Evolutionary conservation across 2,329 filamentous ascomycete species (phyloP).

Genomic region (Cordyceps militaris): DNA sequence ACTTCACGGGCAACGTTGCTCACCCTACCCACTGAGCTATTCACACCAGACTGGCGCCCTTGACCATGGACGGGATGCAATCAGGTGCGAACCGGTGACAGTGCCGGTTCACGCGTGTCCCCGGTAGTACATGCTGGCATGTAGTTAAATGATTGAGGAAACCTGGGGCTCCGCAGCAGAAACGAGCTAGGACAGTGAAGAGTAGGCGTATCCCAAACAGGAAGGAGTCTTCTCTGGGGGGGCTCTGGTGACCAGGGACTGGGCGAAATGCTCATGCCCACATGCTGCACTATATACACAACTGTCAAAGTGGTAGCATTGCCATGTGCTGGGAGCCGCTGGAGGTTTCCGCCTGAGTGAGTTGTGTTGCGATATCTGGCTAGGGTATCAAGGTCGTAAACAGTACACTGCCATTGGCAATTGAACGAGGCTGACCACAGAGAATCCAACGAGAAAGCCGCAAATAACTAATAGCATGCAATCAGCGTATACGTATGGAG

Average conservation of each 20-base stretch:
- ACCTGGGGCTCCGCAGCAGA: neutral
- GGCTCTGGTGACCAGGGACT: neutral
- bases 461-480: neutral
- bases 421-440: neutral
- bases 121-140: neutral
- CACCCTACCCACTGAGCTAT: neutral
- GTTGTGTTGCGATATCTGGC: neutral
- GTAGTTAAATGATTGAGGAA: neutral
- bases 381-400: neutral
- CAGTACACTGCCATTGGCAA: too few species aligned
- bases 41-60: neutral
- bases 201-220: conserved; percentile 1
- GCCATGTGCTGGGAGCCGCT: neutral
- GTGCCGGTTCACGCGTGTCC: neutral
- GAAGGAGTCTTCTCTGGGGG: neutral
- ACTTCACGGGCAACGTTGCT: conserved; percentile 3
- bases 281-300: neutral
- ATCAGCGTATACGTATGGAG: neutral
- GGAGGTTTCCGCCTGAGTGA: neutral
- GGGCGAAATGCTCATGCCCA: neutral
- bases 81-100: neutral
- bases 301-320: neutral
- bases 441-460: neutral
- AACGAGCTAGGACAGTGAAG: neutral
- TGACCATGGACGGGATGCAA: neutral